Evolutionary conservation across 2,329 filamentous ascomycete genomes (phyloP), one percentile per base, ranked within the genome.

Genomic region (Emmonsiellopsis sp.): DNA sequence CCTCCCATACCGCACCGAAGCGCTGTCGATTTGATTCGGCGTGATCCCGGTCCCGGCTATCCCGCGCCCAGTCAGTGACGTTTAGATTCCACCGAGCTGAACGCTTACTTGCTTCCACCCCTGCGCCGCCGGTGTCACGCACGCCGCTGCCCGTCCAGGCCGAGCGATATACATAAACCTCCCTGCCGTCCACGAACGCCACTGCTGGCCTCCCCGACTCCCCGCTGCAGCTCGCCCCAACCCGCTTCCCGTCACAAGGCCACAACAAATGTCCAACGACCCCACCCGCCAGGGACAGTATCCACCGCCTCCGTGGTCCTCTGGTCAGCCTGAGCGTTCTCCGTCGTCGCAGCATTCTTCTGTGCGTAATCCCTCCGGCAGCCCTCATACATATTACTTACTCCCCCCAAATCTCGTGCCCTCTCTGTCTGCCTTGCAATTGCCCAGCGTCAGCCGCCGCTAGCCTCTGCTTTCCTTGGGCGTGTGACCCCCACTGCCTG

Each of bases 261-360:
- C 43, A 53, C 51, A 53, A 64, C 67, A 62, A 71, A 72, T 72
- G 69, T 71, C 69, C 63, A 65, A 61, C 64, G 73, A 75, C 63
- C 68, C 71, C 55, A 68, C 66, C 63, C 71, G 71, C 56, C 71
- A 68, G 65, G 71, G 70, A 63, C 72, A 73, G 63, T 72, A 74
- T 68, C 69, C 71, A 63, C 68, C 68, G 54, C 67, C 67, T 53
- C 68, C 68, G 57, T 72, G 71, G 70, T 66, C 65, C 64, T 58
- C 63, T 59, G 63, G 62, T 61, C 69, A 68, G 61, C 61, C 65
- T 57, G 67, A 69, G 57, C 69, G 68, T 53, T 65, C 71, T 53
- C 65, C 71, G 55, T 59, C 66, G 57, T 58, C 68, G 49, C 56
- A 63, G 53, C 63, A 67, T 52, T 69, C 68, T 59, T 63, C 65